Percentiles rank a stretch among this genome's conserved stretches.
These are phyloP conservation scores for Podaxis sp. DNA, from an alignment of 768 basidiomycete species.

Conservation along the genomic window DNA sequence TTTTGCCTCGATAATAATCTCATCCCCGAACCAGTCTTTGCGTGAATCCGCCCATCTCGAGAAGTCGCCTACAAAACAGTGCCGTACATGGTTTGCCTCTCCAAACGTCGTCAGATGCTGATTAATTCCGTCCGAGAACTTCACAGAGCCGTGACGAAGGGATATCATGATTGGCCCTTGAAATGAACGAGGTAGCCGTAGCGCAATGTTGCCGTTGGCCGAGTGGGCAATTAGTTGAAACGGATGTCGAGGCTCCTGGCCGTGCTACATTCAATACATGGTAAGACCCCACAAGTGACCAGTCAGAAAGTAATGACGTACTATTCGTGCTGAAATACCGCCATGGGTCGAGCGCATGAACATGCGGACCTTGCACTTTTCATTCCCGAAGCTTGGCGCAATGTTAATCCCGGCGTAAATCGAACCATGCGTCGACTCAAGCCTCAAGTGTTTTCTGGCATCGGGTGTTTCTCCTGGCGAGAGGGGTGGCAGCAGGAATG, in stretches of 20 bases:
- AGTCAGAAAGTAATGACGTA: slow-evolving; percentile 13
- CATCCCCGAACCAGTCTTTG: slow-evolving; percentile 37
- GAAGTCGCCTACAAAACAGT: slow-evolving; percentile 44
- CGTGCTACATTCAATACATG: neutral
- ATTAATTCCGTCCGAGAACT: slow-evolving; percentile 31
- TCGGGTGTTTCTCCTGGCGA: slow-evolving; percentile 24
- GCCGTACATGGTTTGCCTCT: slow-evolving; percentile 28
- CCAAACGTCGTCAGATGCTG: slow-evolving; percentile 29
- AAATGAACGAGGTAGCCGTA: slow-evolving; percentile 41
- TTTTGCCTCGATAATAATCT: slow-evolving; percentile 32
- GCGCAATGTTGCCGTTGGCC: slow-evolving; percentile 30
- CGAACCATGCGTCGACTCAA: slow-evolving; percentile 29
- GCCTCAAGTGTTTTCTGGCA: slow-evolving; percentile 25
- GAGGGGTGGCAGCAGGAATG: slow-evolving; percentile 25
- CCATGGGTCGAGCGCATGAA: slow-evolving; percentile 27
- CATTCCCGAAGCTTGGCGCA: slow-evolving; percentile 13
- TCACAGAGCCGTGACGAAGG: slow-evolving; percentile 30
- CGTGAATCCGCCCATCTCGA: slow-evolving; percentile 23
- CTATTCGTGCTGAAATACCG: slow-evolving; percentile 28
- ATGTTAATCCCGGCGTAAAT: slow-evolving; percentile 23
- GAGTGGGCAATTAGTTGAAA: slow-evolving; percentile 25
- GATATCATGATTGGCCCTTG: slow-evolving; percentile 34
- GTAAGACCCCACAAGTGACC: neutral
- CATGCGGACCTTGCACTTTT: slow-evolving; percentile 22
- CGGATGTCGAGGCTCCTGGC: slow-evolving; percentile 18